Conservation (phyloP, 2,329 filamentous ascomycete species). For the Elsinoe australis region DNA sequence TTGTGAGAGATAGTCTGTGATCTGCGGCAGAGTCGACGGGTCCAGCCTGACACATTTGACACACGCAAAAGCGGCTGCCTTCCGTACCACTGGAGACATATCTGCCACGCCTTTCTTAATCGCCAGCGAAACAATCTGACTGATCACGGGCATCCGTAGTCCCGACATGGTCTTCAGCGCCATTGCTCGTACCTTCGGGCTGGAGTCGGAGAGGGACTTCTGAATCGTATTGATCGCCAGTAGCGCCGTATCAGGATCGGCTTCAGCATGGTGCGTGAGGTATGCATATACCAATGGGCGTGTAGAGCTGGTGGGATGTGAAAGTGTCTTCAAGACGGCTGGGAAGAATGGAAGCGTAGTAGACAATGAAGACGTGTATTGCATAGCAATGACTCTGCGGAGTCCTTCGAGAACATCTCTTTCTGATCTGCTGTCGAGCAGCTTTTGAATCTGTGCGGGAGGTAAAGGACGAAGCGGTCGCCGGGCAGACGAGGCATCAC, state of each 20-base stretch:
- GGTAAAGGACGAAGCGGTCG: constrained; percentile 60
- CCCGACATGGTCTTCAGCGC: constrained; percentile 95
- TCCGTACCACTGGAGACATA: constrained; percentile 90
- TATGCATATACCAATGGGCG: constrained; percentile 99
- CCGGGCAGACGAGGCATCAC: constrained; percentile 61
- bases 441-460: constrained; percentile 81
- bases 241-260: constrained; percentile 88
- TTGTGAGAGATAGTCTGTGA: constrained; percentile 71
- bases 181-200: constrained; percentile 82
- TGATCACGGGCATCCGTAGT: constrained; percentile 94
- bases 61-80: constrained; percentile 85
- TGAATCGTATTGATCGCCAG: constrained; percentile 98
- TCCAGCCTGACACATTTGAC: constrained; percentile 94
- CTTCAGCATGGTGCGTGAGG: constrained; percentile 90
- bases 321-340: constrained; percentile 96
- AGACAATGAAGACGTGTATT: constrained; percentile 83
- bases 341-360: constrained; percentile 90
- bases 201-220: constrained; percentile 88
- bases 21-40: constrained; percentile 72
- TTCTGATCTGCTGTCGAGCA: constrained; percentile 88
- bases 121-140: constrained; percentile 89
- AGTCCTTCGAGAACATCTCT: constrained; percentile 88
- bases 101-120: constrained; percentile 91
- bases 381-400: constrained; percentile 84
- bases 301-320: constrained; percentile 85